Base-by-base conservation (phyloP, 73 alveolate species). In the Paraurostyla sp. region DNA sequence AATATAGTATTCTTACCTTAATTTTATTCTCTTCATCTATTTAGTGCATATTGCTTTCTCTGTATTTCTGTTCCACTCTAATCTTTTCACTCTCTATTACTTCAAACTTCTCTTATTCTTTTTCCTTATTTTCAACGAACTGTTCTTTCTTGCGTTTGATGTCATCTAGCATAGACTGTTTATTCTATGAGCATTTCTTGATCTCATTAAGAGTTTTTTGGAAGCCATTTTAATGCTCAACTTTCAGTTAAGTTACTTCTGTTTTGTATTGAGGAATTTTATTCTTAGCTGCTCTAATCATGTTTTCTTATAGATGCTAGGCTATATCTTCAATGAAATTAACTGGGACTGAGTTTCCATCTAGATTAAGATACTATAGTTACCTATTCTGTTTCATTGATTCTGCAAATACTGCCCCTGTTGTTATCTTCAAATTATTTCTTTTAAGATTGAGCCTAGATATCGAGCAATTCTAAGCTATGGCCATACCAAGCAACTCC, bases 221-320 rank as follows among this genome's bases (percentile, higher is more conserved):
- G 41, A 51, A 54, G 4, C 89, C 78, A 3, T 29, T 40, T 54
- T 50, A 49, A 42, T 52, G 78, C 3, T 78, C 89, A 32, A 52
- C 18, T 27, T 78, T 54, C 40, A 78, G 40, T 52, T 78, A 35
- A 23, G 30, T 60, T n/a, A 78, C 76, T 40, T 78, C 89, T 6
- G 76, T 51, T 78, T 78, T 78, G 32, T 32, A 78, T 45, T 40
- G n/a, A 3, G 89, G 89, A 11, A 78, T 78, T 54, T 78, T 54
- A 38, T 78, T 78, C 33, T 78, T 36, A 2, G 60, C 42, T 9
- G 76, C 89, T 78, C 62, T 78, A 4, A 78, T 36, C 23, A 40
- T 27, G 40, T 78, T 78, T 7, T 42, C 4, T 33, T 33, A 40
- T 2, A 78, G 80, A 1, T 33, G 9, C 16, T 52, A 33, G 0